These are phyloP conservation scores for Chenopodium formosanum DNA, from an alignment of 148 eudicot species.

Conservation along the genomic window DNA sequence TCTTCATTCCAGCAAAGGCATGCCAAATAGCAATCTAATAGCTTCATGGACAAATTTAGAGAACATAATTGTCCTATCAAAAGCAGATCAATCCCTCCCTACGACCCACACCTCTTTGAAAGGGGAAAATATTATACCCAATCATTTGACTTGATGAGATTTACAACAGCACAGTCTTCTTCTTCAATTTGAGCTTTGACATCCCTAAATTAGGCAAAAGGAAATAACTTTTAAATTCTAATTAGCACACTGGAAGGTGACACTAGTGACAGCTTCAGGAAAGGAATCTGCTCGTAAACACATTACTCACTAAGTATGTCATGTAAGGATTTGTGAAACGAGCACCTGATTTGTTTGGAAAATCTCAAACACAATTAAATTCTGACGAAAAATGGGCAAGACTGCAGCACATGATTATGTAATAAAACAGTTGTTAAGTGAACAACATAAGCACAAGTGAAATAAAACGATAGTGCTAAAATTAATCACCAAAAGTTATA, in stretches of 20 bases:
- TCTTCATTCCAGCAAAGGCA: neutral
- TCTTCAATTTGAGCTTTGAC: conserved; percentile 62
- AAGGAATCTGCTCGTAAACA: neutral
- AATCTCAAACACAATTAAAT: neutral
- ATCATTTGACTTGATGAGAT: conserved; percentile 58
- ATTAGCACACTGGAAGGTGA: neutral
- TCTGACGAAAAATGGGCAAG: neutral
- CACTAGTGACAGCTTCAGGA: neutral
- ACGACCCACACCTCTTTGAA: neutral
- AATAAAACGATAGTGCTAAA: neutral
- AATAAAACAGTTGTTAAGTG: neutral
- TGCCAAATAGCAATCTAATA: neutral
- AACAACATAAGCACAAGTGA: neutral
- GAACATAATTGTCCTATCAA: neutral
- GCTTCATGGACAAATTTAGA: neutral
- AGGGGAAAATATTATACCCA: conserved; percentile 47
- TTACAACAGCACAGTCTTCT: conserved; percentile 64
- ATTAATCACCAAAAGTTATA: neutral
- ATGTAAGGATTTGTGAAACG: neutral
- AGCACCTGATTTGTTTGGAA: neutral
- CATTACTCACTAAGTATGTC: neutral
- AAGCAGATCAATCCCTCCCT: neutral
- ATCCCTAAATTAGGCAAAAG: conserved; percentile 47
- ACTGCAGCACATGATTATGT: neutral
- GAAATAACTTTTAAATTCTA: neutral